phyloP scores from a whole-genome alignment of 805 yeast genomes.

The Osmozyma mogii region DNA sequence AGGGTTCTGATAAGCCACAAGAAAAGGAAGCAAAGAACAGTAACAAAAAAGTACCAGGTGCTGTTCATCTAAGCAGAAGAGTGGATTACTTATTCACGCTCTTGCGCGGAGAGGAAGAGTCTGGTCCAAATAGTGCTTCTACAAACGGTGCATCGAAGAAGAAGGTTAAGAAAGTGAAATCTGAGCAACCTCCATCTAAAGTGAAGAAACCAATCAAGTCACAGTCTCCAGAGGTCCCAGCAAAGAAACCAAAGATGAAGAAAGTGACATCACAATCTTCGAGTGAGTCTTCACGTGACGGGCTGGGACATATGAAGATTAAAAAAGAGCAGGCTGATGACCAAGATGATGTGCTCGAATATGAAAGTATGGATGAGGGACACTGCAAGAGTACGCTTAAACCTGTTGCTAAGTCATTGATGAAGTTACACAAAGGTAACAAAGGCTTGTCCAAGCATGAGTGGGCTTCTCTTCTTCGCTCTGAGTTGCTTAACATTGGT shows the following conservation, averaged over 20 bases:
- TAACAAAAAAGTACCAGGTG: slow-evolving; percentile 71
- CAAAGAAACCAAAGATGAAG: slow-evolving; percentile 12
- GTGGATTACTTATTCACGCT: slow-evolving; percentile 77
- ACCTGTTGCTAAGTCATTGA: slow-evolving; percentile 61
- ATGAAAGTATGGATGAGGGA: slow-evolving; percentile 72
- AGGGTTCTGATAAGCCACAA: slow-evolving; percentile 7
- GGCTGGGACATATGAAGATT: slow-evolving; percentile 8
- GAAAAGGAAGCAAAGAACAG: slow-evolving; percentile 14
- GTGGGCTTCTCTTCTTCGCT: slow-evolving; percentile 65
- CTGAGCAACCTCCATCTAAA: slow-evolving; percentile 12
- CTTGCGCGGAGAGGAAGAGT: slow-evolving; percentile 49
- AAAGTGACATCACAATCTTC: slow-evolving; percentile 13
- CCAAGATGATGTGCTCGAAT: slow-evolving; percentile 37
- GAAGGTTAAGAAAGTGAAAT: slow-evolving; percentile 13
- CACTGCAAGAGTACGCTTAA: slow-evolving; percentile 53
- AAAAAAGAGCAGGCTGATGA: slow-evolving; percentile 19
- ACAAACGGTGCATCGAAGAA: slow-evolving; percentile 9
- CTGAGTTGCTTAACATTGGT: slow-evolving; percentile 66
- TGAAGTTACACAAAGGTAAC: slow-evolving; percentile 61
- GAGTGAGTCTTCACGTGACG: neutral
- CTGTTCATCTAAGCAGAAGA: slow-evolving; percentile 88
- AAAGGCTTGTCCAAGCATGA: slow-evolving; percentile 67
- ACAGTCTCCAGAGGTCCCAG: slow-evolving; percentile 3
- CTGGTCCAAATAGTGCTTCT: slow-evolving; percentile 1
- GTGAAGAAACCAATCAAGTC: slow-evolving; percentile 10